Evolutionary conservation across 129 eudicot genomes (phyloP), one percentile per base, ranked within the genome.

Genomic region (Heracleum sosnowskyi): DNA sequence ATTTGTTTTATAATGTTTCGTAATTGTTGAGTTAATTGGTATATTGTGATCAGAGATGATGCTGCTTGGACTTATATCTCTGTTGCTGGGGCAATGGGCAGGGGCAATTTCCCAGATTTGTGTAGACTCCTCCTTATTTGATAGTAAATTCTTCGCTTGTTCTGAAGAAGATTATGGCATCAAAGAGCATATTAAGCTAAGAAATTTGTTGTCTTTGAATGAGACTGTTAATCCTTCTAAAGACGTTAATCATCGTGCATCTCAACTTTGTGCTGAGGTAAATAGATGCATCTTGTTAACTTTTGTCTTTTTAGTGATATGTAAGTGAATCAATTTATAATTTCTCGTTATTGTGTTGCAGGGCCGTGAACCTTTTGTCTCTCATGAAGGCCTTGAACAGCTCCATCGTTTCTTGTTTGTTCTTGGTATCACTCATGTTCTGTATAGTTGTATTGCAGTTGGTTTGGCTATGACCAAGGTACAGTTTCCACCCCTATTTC

Each of bases 61-160:
- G 99, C 95, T 96, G 80, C 99, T 96, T 57, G 99, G 99, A 76
- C 91, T 96, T 35, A 96, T 96, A 86, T 96, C 99, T 17, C 82
- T 96, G 85, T 84, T 96, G 84, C 71, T 96, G 87, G 96, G 97
- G 44, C 97, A 92, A 88, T 92, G 96, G 89, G 91, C 99, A 64
- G 83, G 87, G 0, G 81, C 85, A 85, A 96, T 96, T 81, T 90
- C 99, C 39, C 91, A 89, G 74, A 96, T 96, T 47, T 96, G 99
- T 83, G 97, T 96, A 42, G 88, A 92, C 76, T 96, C 99, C 36
- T 90, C 97, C 26, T 90, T 92, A 16, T 96, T 90, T 82, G 85
- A 80, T 75, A 96, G 93, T 78, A 88, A 82, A 83, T 96, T 96
- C 84, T 90, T 79, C 76, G 83, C 78, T 77, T 95, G 99, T 78